phyloP scores from a whole-genome alignment of 164 flowering plant species.

The Platanus orientalis region DNA sequence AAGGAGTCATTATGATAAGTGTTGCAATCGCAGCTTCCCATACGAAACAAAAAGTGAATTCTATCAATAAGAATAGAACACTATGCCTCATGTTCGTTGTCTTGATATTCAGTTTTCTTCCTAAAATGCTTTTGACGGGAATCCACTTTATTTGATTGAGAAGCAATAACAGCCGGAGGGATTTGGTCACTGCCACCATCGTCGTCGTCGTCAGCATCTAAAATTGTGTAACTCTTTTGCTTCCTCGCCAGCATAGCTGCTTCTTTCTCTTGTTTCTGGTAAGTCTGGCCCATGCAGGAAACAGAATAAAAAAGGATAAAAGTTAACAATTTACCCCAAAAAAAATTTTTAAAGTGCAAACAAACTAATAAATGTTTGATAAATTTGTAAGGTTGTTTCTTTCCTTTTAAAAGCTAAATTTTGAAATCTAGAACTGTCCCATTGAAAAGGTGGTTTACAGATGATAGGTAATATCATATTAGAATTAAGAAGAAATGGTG shows the following conservation, averaged over 20 bases:
- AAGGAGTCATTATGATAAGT: conserved; percentile 11
- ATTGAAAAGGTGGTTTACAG: no score
- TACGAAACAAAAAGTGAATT: conserved; percentile 19
- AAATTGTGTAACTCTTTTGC: conserved; percentile 58
- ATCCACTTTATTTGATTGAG: conserved; percentile 32
- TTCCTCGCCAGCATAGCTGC: conserved; percentile 75
- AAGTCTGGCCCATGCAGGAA: conserved; percentile 35
- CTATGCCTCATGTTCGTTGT: conserved; percentile 69
- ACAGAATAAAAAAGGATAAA: background rate
- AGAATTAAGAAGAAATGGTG: no score
- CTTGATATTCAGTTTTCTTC: conserved; percentile 54
- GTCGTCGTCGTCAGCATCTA: conserved; percentile 85
- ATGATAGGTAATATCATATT: no score
- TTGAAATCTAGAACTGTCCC: no score
- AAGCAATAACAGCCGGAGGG: conserved; percentile 20
- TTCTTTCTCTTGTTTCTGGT: conserved; percentile 77
- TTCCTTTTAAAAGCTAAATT: no score
- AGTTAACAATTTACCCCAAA: no score
- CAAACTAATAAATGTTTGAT: no score
- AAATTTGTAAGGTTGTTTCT: no score
- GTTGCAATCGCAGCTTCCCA: conserved; percentile 14
- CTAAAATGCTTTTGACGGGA: conserved; percentile 54
- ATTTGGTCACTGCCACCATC: conserved; percentile 24
- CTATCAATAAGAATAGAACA: conserved; percentile 20
- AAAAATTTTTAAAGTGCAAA: no score